Evolutionary conservation across 345 rosid species (phyloP).

Genomic region (Raphanus raphanistrum): DNA sequence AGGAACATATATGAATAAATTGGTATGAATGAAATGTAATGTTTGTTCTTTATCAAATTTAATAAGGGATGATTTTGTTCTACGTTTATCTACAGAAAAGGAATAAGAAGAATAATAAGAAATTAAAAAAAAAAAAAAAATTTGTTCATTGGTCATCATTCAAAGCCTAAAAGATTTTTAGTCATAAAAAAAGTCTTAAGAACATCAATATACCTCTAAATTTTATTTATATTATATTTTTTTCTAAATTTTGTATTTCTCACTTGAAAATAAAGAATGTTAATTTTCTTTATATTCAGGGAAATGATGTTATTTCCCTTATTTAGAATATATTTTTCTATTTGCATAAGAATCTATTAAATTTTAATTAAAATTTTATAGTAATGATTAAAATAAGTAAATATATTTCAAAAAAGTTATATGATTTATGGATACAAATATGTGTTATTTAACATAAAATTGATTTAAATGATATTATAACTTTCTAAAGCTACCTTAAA

Average conservation of each 20-base stretch:
- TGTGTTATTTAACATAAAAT: not conserved
- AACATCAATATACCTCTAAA: not conserved
- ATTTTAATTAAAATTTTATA: not conserved
- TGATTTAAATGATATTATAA: not conserved
- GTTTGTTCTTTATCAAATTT: no score
- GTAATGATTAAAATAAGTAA: no score
- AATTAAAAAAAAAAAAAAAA: no score
- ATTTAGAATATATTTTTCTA: not conserved
- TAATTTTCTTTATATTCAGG: not conserved
- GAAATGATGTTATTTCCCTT: not conserved
- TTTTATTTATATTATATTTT: not conserved
- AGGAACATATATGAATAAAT: no score
- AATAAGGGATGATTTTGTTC: no score
- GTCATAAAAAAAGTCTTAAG: not conserved
- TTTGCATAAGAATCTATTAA: not conserved
- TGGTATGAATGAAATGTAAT: no score
- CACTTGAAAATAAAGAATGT: not conserved
- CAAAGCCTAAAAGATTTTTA: not conserved
- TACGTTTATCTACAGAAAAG: no score
- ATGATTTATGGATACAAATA: not conserved
- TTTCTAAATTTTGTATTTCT: not conserved
- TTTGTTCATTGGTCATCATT: no score
- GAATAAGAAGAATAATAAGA: no score
- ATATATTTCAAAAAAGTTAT: no score
- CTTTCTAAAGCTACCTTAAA: constrained; percentile 13